Evolutionary conservation across 768 basidiomycete species (phyloP).

Genomic region (Boletus subparvulus): DNA sequence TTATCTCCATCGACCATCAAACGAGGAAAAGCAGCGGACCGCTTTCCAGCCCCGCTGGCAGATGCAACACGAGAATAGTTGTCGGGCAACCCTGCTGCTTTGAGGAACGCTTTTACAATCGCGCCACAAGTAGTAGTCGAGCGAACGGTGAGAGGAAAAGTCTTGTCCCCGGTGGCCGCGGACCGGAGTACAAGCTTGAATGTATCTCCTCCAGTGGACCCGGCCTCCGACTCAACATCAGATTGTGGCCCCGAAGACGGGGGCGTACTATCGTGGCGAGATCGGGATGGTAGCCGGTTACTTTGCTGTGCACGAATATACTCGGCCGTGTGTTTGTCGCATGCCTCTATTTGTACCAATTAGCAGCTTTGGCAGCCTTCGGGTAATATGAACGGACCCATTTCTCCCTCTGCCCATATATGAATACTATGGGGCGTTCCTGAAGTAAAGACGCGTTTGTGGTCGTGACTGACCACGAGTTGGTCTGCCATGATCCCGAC

Average conservation of each 20-base stretch:
- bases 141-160: constrained; percentile 66
- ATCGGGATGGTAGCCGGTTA: constrained; percentile 26
- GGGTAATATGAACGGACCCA: constrained; percentile 46
- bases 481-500: constrained; percentile 48
- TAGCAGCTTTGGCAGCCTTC: constrained; percentile 2
- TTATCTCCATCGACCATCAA: constrained; percentile 72
- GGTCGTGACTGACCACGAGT: constrained; percentile 60
- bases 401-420: constrained; percentile 66
- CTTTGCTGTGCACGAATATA: constrained; percentile 51
- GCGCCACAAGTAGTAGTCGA: constrained; percentile 74
- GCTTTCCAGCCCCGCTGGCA: constrained; percentile 37
- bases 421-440: constrained; percentile 63
- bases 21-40: constrained; percentile 24
- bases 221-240: constrained; percentile 36
- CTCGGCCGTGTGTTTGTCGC: constrained; percentile 59
- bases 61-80: constrained; percentile 44
- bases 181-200: constrained; percentile 71
- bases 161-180: constrained; percentile 43
- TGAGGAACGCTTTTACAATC: constrained; percentile 74
- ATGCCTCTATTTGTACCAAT: constrained; percentile 52
- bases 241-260: constrained; percentile 25
- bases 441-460: constrained; percentile 66
- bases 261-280: constrained; percentile 3
- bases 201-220: constrained; percentile 42
- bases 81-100: constrained; percentile 58